Conservation (phyloP, 306 rosid genomes). For the Astragalus glycyphyllos region DNA sequence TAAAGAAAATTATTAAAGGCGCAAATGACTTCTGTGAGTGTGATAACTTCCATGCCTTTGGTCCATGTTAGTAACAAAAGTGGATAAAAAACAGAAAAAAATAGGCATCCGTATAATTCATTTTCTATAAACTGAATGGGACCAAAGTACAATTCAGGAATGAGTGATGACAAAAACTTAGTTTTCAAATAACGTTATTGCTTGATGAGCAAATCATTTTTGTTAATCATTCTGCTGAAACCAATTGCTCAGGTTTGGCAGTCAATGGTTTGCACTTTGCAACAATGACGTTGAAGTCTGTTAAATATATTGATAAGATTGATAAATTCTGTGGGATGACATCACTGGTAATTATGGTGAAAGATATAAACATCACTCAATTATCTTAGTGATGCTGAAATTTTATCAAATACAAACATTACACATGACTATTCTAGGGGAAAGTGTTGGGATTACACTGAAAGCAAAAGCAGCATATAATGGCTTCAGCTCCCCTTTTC, state of each 20-base stretch:
- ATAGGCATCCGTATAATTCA: not conserved
- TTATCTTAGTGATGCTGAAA: too few species aligned
- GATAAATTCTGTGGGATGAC: not conserved
- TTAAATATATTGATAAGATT: not conserved
- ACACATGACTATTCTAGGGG: too few species aligned
- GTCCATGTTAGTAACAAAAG: not conserved
- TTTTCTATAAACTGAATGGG: constrained; percentile 2
- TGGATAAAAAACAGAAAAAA: not conserved
- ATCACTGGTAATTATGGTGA: too few species aligned
- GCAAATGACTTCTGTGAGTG: constrained; percentile 11
- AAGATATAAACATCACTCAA: too few species aligned
- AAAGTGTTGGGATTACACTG: not conserved
- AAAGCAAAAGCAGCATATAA: not conserved
- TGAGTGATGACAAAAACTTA: not conserved
- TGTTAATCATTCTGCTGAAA: not conserved
- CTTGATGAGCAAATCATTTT: constrained; percentile 1
- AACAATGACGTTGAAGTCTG: not conserved
- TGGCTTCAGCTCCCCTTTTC: constrained; percentile 5
- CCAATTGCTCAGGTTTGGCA: not conserved
- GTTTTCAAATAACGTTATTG: not conserved
- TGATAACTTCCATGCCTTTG: constrained; percentile 20
- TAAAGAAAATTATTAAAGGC: constrained; percentile 14
- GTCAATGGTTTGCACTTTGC: constrained; percentile 2
- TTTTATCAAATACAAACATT: too few species aligned
- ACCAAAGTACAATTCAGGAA: not conserved